These are phyloP conservation scores for Citrus reticulata DNA, from an alignment of 345 rosid genomes.

Conservation along the genomic window DNA sequence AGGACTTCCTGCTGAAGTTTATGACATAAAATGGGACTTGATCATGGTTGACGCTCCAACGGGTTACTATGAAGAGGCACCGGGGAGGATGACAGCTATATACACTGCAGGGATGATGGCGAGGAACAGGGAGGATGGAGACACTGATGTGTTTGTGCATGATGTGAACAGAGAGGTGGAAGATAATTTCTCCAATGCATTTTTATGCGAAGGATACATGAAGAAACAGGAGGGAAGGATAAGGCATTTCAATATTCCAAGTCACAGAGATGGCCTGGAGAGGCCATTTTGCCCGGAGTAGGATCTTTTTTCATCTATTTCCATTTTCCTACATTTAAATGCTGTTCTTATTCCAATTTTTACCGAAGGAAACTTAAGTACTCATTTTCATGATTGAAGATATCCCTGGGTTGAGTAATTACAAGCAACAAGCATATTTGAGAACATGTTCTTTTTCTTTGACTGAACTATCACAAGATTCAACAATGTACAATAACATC, in stretches of 20 bases:
- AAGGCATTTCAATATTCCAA: slow-evolving; percentile 84
- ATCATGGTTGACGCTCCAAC: slow-evolving; percentile 93
- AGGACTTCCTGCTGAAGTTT: slow-evolving; percentile 75
- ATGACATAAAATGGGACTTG: slow-evolving; percentile 68
- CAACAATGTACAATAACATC: not conserved
- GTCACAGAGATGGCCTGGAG: slow-evolving; percentile 43
- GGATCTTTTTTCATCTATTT: not conserved
- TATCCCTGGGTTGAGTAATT: not conserved
- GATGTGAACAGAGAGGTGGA: slow-evolving; percentile 79
- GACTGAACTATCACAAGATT: not conserved
- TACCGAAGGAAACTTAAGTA: not conserved
- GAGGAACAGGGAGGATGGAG: slow-evolving; percentile 60
- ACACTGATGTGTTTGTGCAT: slow-evolving; percentile 83
- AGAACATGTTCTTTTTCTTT: not conserved
- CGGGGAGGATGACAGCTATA: slow-evolving; percentile 85
- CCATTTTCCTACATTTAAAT: not conserved
- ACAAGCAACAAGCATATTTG: not conserved
- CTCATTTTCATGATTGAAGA: not conserved
- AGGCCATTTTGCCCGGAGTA: slow-evolving; percentile 68
- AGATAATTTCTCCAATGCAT: slow-evolving; percentile 64
- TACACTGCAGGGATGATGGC: slow-evolving; percentile 93
- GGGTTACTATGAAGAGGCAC: slow-evolving; percentile 75
- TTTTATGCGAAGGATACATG: slow-evolving; percentile 75
- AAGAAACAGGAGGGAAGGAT: slow-evolving; percentile 68
- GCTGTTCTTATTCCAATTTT: not conserved